Base-by-base conservation (phyloP, 2,329 filamentous ascomycete genomes). In the Claviceps spartinae region DNA sequence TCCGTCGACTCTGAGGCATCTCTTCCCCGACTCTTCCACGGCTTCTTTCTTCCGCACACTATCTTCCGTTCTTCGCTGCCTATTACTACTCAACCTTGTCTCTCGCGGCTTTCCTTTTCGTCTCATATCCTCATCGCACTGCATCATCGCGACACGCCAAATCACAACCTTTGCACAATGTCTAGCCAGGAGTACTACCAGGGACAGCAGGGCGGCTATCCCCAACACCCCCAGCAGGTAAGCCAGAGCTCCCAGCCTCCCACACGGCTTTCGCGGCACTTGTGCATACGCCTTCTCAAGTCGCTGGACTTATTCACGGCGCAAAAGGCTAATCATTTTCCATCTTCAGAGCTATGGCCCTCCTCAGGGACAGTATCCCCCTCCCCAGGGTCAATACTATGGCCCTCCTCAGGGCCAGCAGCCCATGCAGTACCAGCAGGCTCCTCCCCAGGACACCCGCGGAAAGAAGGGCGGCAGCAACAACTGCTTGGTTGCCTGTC, bases 401-500 rank as follows among this genome's bases (percentile, higher is more conserved):
- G 60, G 60, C 46, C 61, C 61, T 55, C 63, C 62, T 37, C 62
- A 62, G 46, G 66, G 54, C 60, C 67, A 71, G 58, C 65, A 66
- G 52, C 71, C 67, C 53, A 72, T 72, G 67, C 67, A 71, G 59
- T 70, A 72, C 58, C 66, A 72, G 55, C 69, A 70, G 59, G 64
- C 60, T 36, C 64, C 66, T 20, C 62, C 56, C 42, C 61, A 59
- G 22, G 58, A 62, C 54, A 55, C 62, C 54, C 56, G 60, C 49
- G 57, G 61, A 54, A 54, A 58, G 56, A 62, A 62, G 54, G 53
- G 53, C 48, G 66, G 67, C 52, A 63, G 67, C 50, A 66, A 68
- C 53, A 69, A 66, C 57, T 76, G 73, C 58, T 59, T 76, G 50
- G 66, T 68, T 44, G 71, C 66, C 52, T 76, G 72, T 65, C 62